Evolutionary conservation across 1,284 basidiomycete species (phyloP), one percentile per base, ranked within the genome.

Genomic region (Irpex sp.): DNA sequence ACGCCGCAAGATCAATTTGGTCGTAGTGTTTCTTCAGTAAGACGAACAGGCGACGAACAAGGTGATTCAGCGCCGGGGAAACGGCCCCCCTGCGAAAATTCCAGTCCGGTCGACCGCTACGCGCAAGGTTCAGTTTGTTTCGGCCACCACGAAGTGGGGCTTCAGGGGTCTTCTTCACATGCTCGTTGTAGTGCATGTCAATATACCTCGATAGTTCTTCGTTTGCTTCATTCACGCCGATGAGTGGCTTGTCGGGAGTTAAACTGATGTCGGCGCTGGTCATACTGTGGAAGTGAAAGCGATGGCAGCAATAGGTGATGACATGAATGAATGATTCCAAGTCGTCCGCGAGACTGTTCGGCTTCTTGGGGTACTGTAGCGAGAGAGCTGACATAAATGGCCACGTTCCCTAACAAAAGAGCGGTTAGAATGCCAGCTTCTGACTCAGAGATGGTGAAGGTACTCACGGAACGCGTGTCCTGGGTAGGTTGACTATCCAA

Each of bases 321-420:
- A 56, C 59, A 28, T 60, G 37, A 16, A 60, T 37, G 42, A 60
- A 60, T 4, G 53, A 47, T 19, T 60, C 59, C 4, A 60, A 16
- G 35, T 60, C 59, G 39, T 60, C 59, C 7, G 59, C 59, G 23
- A 60, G 23, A 33, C 56, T 53, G 23, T 51, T 56, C 6, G 59
- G 59, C 54, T 60, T 60, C 14, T 14, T 4, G 16, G 58, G 58
- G 42, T 45, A 55, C 18, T n/a, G n/a, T 14, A 59, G 51, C 6
- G 48, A 19, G 5, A 18, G 18, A 2, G 53, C 59, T 16, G 59
- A 60, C 54, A 60, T 49, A 39, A 53, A 60, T 6, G 54, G 42
- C 59, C 59, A 56, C 9, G 59, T 60, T 6, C 59, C 59, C 59
- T 60, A 35, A n/a, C 39, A 42, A 42, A n/a, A 42, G 9, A n/a